These are phyloP conservation scores for Wickerhamomyces kurtzmanii DNA, from an alignment of 805 yeast genomes.

Conservation along the genomic window DNA sequence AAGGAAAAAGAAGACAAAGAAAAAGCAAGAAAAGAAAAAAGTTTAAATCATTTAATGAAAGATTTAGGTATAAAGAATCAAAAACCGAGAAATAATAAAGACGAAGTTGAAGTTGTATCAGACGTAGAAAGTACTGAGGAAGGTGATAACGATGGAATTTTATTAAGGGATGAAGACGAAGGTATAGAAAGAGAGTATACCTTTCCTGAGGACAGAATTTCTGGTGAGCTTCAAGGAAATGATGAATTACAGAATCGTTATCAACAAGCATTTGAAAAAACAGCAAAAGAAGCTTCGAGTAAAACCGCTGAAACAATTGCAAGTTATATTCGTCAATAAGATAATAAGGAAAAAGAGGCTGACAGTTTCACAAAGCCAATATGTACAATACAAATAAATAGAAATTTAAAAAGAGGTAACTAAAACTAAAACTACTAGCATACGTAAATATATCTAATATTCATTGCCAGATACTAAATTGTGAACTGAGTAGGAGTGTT, in stretches of 20 bases:
- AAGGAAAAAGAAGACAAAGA: conserved; percentile 72
- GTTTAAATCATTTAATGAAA: conserved; percentile 66
- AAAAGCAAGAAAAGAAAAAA: conserved; percentile 58
- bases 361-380: no score
- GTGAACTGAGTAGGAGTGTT: no score
- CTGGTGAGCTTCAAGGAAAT: conserved; percentile 43
- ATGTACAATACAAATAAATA: no score
- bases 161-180: conserved; percentile 34
- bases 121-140: conserved; percentile 41
- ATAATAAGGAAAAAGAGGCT: no score
- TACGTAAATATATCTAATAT: no score
- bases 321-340: conserved; percentile 40
- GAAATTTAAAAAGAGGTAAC: no score
- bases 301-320: conserved; percentile 69
- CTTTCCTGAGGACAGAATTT: conserved; percentile 54
- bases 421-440: no score
- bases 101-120: conserved; percentile 40
- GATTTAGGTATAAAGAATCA: conserved; percentile 57
- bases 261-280: conserved; percentile 58
- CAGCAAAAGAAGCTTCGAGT: conserved; percentile 52
- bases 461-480: no score
- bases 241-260: conserved; percentile 53
- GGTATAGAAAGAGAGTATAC: conserved; percentile 61
- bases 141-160: conserved; percentile 30
- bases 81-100: conserved; percentile 20